phyloP scores from a whole-genome alignment of 768 basidiomycete genomes.

The Tylopilus sp. region DNA sequence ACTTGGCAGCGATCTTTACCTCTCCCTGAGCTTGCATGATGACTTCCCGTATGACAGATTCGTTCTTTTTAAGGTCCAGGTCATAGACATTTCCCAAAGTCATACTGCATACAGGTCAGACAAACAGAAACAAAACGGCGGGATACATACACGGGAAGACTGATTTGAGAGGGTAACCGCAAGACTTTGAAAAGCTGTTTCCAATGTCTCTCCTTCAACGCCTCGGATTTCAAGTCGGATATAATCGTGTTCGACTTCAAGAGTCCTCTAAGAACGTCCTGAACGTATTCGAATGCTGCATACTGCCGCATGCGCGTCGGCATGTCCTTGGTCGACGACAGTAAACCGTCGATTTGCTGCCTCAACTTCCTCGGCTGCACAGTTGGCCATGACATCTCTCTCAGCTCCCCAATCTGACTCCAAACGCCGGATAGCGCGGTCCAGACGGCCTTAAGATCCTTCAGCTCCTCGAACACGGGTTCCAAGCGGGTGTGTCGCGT shows the following conservation, averaged over 20 bases:
- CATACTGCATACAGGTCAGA: conserved; percentile 54
- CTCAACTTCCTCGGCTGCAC: conserved; percentile 94
- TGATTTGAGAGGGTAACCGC: conserved; percentile 69
- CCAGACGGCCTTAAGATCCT: conserved; percentile 98
- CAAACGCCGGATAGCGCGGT: conserved; percentile 97
- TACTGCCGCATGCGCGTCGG: conserved; percentile 99
- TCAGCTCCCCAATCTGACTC: conserved; percentile 85
- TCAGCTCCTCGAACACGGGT: conserved; percentile 91
- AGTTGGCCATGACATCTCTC: conserved; percentile 87
- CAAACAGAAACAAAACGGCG: conserved; percentile 11
- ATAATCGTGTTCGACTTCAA: conserved; percentile 88
- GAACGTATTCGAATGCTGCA: conserved; percentile 97
- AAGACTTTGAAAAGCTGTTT: conserved; percentile 92
- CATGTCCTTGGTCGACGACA: conserved; percentile 97
- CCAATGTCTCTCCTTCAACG: conserved; percentile 97
- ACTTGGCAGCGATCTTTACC: conserved; percentile 37
- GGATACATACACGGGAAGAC: conserved; percentile 60
- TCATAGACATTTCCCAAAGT: conserved; percentile 97
- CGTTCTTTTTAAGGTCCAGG: conserved; percentile 92
- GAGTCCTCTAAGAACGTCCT: conserved; percentile 80
- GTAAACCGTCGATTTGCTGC: conserved; percentile 87
- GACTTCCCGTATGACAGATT: conserved; percentile 86
- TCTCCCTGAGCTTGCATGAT: conserved; percentile 98
- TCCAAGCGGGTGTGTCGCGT: conserved; percentile 87
- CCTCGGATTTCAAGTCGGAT: conserved; percentile 95